Percentiles rank a stretch among this genome's conserved stretches.
These are phyloP conservation scores for Geotrichum restrictum DNA, from an alignment of 1,139 yeast species.

Conservation along the genomic window DNA sequence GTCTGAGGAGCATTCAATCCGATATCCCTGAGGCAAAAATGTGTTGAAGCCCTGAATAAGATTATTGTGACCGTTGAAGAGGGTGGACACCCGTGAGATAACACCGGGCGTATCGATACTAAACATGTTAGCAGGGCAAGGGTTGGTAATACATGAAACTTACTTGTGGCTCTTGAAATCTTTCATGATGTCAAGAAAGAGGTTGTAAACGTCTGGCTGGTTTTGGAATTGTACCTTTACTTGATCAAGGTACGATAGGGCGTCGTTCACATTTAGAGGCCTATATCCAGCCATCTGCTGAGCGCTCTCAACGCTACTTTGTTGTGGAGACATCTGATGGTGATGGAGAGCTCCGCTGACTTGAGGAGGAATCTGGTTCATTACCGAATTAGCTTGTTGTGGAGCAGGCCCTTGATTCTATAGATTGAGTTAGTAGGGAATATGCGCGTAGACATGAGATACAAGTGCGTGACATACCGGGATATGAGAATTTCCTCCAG, in stretches of 20 bases:
- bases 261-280: slow-evolving; percentile 93
- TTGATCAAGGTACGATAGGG: slow-evolving; percentile 89
- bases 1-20: slow-evolving; percentile 86
- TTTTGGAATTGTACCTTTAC: slow-evolving; percentile 88
- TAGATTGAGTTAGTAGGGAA: background rate
- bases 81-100: slow-evolving; percentile 84
- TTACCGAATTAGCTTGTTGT: slow-evolving; percentile 20
- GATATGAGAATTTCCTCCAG: slow-evolving; percentile 15
- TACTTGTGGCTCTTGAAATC: slow-evolving; percentile 89
- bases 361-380: slow-evolving; percentile 14
- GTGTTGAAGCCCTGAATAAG: slow-evolving; percentile 96
- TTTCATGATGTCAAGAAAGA: slow-evolving; percentile 94
- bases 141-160: slow-evolving; percentile 31
- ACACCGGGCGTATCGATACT: slow-evolving; percentile 98
- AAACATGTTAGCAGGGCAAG: slow-evolving; percentile 7
- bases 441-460: background rate
- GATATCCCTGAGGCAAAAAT: slow-evolving; percentile 92
- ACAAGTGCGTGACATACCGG: slow-evolving; percentile 3
- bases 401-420: slow-evolving; percentile 13
- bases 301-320: slow-evolving; percentile 24
- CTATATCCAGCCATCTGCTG: slow-evolving; percentile 48
- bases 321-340: slow-evolving; percentile 17
- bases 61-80: slow-evolving; percentile 88
- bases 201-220: slow-evolving; percentile 94
- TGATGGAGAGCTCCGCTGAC: slow-evolving; percentile 12